Percentiles rank a stretch among this genome's conserved stretches.
Evolutionary conservation across 495 filamentous ascomycete genomes (phyloP).

Genomic region (Trichoderma reesei): DNA sequence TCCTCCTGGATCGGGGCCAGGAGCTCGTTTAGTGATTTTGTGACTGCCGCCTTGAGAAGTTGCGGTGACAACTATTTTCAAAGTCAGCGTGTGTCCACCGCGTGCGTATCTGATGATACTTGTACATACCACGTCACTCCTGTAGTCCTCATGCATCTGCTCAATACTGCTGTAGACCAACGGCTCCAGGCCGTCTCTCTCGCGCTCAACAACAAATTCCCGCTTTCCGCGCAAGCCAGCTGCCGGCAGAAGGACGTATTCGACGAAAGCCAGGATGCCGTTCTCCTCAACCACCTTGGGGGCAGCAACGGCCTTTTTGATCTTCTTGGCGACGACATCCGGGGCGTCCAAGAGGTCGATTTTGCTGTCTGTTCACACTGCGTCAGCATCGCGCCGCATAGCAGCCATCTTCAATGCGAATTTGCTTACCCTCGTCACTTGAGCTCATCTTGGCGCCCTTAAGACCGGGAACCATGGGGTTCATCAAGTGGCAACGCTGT

Average conservation of each 20-base stretch:
- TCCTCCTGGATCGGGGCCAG: conserved; percentile 65
- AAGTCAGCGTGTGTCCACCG: conserved; percentile 14
- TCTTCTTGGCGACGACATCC: conserved; percentile 64
- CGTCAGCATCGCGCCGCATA: not conserved
- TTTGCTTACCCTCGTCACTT: conserved; percentile 29
- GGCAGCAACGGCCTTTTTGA: conserved; percentile 68
- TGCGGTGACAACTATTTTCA: conserved; percentile 64
- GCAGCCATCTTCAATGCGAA: not conserved
- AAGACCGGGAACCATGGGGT: conserved; percentile 80
- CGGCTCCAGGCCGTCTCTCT: conserved; percentile 56
- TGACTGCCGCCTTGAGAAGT: conserved; percentile 68
- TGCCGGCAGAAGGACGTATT: conserved; percentile 74
- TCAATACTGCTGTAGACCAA: conserved; percentile 65
- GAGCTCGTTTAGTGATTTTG: conserved; percentile 56
- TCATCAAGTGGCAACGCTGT: conserved; percentile 75
- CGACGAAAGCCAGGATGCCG: conserved; percentile 71
- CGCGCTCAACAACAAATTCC: conserved; percentile 47
- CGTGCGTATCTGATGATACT: conserved; percentile 25
- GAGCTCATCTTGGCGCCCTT: conserved; percentile 72
- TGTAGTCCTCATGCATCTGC: conserved; percentile 69
- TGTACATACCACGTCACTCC: conserved; percentile 58
- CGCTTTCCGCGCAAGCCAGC: conserved; percentile 40
- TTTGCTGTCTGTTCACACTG: conserved; percentile 52
- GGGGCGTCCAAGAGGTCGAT: conserved; percentile 80
- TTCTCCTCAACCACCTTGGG: conserved; percentile 75